phyloP scores from a whole-genome alignment of 2,329 filamentous ascomycete species.

The Talaromyces sp. region DNA sequence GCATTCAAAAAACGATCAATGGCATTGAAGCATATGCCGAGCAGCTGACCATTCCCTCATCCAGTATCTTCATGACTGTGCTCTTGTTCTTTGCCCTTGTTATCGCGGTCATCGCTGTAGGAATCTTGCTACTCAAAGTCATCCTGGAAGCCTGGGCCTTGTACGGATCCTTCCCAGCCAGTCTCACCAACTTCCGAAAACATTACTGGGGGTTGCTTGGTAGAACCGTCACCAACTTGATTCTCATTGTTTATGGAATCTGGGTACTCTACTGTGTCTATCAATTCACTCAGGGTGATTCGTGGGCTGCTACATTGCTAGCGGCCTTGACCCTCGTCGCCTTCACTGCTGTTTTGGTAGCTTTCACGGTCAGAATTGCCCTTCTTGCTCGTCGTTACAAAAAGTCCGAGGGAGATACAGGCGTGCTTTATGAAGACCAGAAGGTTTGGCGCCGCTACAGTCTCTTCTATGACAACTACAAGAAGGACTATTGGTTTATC shows the following conservation, averaged over 20 bases:
- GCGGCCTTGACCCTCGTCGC: slow-evolving; percentile 73
- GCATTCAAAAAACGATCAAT: slow-evolving; percentile 54
- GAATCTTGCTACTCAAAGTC: slow-evolving; percentile 84
- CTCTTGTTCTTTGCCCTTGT: slow-evolving; percentile 83
- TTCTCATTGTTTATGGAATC: slow-evolving; percentile 85
- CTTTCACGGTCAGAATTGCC: slow-evolving; percentile 82
- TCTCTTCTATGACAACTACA: slow-evolving; percentile 94
- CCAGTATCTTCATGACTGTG: slow-evolving; percentile 95
- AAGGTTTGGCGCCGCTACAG: slow-evolving; percentile 92
- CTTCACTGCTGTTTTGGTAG: slow-evolving; percentile 75
- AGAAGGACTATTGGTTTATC: slow-evolving; percentile 93
- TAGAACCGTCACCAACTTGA: slow-evolving; percentile 81
- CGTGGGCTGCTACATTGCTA: slow-evolving; percentile 82
- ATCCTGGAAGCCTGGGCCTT: slow-evolving; percentile 86
- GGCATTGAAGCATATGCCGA: slow-evolving; percentile 82
- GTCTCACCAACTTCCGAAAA: slow-evolving; percentile 78
- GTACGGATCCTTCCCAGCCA: slow-evolving; percentile 78
- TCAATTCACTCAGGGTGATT: slow-evolving; percentile 90
- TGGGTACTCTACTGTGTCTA: slow-evolving; percentile 97
- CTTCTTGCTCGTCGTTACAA: slow-evolving; percentile 68
- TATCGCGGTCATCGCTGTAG: slow-evolving; percentile 74
- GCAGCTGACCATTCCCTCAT: slow-evolving; percentile 74
- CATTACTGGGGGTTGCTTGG: slow-evolving; percentile 94
- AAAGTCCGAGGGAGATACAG: slow-evolving; percentile 65
- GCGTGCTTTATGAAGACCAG: slow-evolving; percentile 79